Evolutionary conservation across 768 basidiomycete genomes (phyloP).

Genomic region (Leccinum subgranulosum): DNA sequence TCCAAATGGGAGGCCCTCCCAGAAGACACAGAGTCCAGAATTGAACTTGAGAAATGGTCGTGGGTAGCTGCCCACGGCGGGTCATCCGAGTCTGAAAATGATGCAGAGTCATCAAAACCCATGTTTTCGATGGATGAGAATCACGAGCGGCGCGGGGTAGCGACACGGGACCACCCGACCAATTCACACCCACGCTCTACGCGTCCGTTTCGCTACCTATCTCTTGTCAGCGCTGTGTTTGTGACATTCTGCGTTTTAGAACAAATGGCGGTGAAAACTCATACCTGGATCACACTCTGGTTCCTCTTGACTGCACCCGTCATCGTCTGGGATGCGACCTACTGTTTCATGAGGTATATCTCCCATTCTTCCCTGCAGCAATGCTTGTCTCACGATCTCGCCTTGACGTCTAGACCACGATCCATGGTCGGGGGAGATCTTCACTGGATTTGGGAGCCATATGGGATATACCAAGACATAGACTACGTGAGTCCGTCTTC

Average conservation of each 20-base stretch:
- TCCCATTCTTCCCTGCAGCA: no score
- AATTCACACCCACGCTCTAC: slow-evolving; percentile 3
- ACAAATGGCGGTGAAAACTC: slow-evolving; percentile 48
- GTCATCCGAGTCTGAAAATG: background rate
- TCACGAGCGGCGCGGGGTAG: background rate
- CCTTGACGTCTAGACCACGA: slow-evolving; percentile 54
- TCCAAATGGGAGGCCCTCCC: slow-evolving; percentile 24
- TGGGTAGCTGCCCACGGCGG: background rate
- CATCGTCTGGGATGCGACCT: slow-evolving; percentile 77
- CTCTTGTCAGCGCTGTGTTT: background rate
- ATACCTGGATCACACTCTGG: slow-evolving; percentile 65
- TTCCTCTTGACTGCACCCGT: slow-evolving; percentile 52
- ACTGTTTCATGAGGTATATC: slow-evolving; percentile 70
- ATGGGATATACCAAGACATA: slow-evolving; percentile 72
- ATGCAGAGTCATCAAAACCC: background rate
- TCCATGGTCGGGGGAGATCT: slow-evolving; percentile 87
- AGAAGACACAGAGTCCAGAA: background rate
- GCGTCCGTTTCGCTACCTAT: background rate
- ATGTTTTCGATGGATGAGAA: background rate
- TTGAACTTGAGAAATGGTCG: background rate
- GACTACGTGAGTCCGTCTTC: slow-evolving; percentile 34
- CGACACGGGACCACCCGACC: background rate
- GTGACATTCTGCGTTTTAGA: background rate
- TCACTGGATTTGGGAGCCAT: slow-evolving; percentile 90
- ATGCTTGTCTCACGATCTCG: background rate